Evolutionary conservation across 805 yeast species (phyloP).

Genomic region (Blastobotrys attinorum): DNA sequence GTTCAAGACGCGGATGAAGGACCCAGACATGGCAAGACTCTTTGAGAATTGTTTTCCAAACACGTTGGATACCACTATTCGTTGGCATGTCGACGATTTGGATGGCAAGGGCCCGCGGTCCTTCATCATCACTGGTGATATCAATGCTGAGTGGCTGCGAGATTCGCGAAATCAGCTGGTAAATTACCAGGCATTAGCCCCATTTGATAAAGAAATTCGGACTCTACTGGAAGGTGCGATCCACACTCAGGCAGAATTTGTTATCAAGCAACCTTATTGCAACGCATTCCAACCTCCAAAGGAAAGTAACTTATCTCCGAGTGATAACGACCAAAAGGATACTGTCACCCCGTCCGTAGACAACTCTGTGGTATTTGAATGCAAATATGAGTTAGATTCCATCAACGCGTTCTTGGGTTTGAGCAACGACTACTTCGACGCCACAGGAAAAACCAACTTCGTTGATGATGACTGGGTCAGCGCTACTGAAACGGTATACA

Average conservation of each 20-base stretch:
- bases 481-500: slow-evolving; percentile 47
- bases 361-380: slow-evolving; percentile 74
- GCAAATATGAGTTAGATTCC: slow-evolving; percentile 85
- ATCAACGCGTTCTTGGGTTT: slow-evolving; percentile 73
- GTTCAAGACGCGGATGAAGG: slow-evolving; percentile 41
- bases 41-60: slow-evolving; percentile 82
- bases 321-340: slow-evolving; percentile 41
- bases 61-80: slow-evolving; percentile 78
- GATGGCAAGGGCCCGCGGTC: slow-evolving; percentile 40
- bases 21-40: slow-evolving; percentile 63
- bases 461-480: slow-evolving; percentile 50
- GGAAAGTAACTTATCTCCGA: slow-evolving; percentile 29
- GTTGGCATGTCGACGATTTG: slow-evolving; percentile 47
- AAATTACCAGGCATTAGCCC: slow-evolving; percentile 59
- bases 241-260: slow-evolving; percentile 62
- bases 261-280: slow-evolving; percentile 66
- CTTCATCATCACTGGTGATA: slow-evolving; percentile 85
- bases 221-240: slow-evolving; percentile 69
- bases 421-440: slow-evolving; percentile 54
- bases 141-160: slow-evolving; percentile 88
- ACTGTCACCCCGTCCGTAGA: slow-evolving; percentile 61
- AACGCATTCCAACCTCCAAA: slow-evolving; percentile 87
- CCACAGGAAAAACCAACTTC: slow-evolving; percentile 16
- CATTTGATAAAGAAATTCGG: slow-evolving; percentile 41
- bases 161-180: slow-evolving; percentile 80